Base-by-base conservation (phyloP, 768 basidiomycete species). In the Bullera alba region DNA sequence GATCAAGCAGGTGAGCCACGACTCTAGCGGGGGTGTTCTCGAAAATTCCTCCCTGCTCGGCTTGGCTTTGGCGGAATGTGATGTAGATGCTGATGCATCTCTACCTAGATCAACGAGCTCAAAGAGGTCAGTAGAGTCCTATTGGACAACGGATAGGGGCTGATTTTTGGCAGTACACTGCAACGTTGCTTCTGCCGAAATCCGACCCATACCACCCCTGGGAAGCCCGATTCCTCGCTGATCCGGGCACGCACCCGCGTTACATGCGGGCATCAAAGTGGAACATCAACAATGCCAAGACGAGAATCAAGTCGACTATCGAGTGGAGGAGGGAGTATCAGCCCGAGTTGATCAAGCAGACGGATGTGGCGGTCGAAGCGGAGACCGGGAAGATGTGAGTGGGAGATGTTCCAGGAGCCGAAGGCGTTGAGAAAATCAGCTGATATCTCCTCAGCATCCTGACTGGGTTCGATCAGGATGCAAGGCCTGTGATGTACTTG, bases 251-350 rank as follows among this genome's bases (percentile, higher is more conserved):
- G 66, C 57, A 75, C 67, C 64, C 82, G 19, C 81, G 88, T 14
- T 92, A 90, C 65, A 81, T 87, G 79, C 81, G 88, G 26, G 86
- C 88, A 0, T 79, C 85, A 2, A 90, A 90, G 63, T 89, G 88
- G 87, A 82, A 83, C 64, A 63, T 83, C 28, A 77, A 78, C 22
- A 84, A 92, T 45, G 87, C 80, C 10, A 81, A 88, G 74, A 82
- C 80, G 67, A 77, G 89, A 43, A 82, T 90, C 53, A 82, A 83
- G 66, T 79, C 77, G 0, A 89, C 87, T 0, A 50, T 91, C 3
- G 85, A 87, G 54, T 91, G 89, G 89, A 77, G 88, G 52, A 75
- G 88, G 38, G 85, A 88, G 48, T 90, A 77, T 68, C 81, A 86
- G 70, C 88, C 89, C 0, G 88, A 92, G 46, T 74, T 91, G 19